A percentile compares a stretch with the other conserved stretches of the same genome.
Conservation (phyloP, 2,329 filamentous ascomycete species). For the Spiromastix sp. region DNA sequence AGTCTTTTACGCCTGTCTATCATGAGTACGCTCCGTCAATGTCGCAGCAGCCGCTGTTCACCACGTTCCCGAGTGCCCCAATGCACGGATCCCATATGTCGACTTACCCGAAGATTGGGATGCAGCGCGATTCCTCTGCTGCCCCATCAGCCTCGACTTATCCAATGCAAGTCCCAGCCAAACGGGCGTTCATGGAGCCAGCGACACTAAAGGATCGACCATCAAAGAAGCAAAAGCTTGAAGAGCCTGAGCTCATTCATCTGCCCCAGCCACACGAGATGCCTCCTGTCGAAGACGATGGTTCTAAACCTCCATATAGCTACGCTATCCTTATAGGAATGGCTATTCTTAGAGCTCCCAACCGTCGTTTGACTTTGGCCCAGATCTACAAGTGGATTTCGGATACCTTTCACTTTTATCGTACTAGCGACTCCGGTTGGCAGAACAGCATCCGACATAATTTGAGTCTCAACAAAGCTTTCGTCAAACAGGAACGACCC, state of each 20-base stretch:
- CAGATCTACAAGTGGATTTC: conserved; percentile 99
- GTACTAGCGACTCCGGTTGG: conserved; percentile 77
- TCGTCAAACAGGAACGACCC: conserved; percentile 87
- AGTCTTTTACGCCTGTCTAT: conserved; percentile 23
- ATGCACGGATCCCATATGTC: conserved; percentile 38
- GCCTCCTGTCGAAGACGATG: conserved; percentile 72
- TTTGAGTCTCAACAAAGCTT: conserved; percentile 90
- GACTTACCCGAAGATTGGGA: conserved; percentile 27
- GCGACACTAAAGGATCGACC: conserved; percentile 61
- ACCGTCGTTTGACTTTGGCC: conserved; percentile 73
- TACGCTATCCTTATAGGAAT: conserved; percentile 94
- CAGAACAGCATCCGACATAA: conserved; percentile 99
- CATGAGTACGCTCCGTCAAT: conserved; percentile 24
- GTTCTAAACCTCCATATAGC: conserved; percentile 79
- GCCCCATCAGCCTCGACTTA: conserved; percentile 28
- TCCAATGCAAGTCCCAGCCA: conserved; percentile 35
- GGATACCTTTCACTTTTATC: conserved; percentile 86
- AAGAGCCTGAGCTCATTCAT: conserved; percentile 39
- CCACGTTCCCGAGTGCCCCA: conserved; percentile 38
- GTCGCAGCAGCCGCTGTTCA: conserved; percentile 38
- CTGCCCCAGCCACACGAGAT: conserved; percentile 70
- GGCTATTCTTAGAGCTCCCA: conserved; percentile 82
- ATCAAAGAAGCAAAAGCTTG: conserved; percentile 57
- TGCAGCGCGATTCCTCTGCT: conserved; percentile 36
- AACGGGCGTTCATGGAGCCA: conserved; percentile 57